Evolutionary conservation across 2,329 filamentous ascomycete species (phyloP), one percentile per base, ranked within the genome.

Genomic region (Dryadomyces quercivorus): DNA sequence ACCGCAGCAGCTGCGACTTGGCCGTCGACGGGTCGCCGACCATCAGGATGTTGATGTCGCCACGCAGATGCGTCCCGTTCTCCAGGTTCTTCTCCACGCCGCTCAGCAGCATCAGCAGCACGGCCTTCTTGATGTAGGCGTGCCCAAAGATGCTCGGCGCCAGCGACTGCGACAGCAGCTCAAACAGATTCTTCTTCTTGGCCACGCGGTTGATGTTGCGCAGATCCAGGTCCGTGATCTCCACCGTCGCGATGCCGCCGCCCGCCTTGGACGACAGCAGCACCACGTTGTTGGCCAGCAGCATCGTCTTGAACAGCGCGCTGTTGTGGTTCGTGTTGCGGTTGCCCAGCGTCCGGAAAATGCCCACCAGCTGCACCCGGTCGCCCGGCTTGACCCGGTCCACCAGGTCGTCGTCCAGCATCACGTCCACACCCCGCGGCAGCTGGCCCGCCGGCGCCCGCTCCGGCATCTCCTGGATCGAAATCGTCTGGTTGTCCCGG

Each of bases 1-100:
- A 98, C 26, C 93, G 88, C 45, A 98, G 78, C 54, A 98, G 79
- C 67, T 98, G 93, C n/a, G 93, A 98, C 69, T 98, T 98, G 57
- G 93, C 93, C 0, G 93, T 98, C 0, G 93, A 98, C 3, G 93
- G 93, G 68, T 98, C 93, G 72, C 93, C 93, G 46, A 98, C 92
- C 93, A 98, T 97, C 51, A 98, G 77, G 61, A 98, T 95, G 68
- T 98, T 98, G 72, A 98, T 97, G 65, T 98, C 93, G 73, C 93
- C 93, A 78, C 93, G 86, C 67, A 98, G 72, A 79, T 98, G 93
- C 1, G 93, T 97, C 56, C 93, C 93, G 63, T 98, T 98, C 59
- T 97, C 93, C 55, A 98, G 71, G 64, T 98, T 98, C 77, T 98
- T 98, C 75, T 98, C 93, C 78, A 95, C 90, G 56, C 93, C 93